Percentiles rank a stretch among this genome's conserved stretches.
Evolutionary conservation across 2,329 filamentous ascomycete genomes (phyloP).

Genomic region (Periglandula ipomoeae): DNA sequence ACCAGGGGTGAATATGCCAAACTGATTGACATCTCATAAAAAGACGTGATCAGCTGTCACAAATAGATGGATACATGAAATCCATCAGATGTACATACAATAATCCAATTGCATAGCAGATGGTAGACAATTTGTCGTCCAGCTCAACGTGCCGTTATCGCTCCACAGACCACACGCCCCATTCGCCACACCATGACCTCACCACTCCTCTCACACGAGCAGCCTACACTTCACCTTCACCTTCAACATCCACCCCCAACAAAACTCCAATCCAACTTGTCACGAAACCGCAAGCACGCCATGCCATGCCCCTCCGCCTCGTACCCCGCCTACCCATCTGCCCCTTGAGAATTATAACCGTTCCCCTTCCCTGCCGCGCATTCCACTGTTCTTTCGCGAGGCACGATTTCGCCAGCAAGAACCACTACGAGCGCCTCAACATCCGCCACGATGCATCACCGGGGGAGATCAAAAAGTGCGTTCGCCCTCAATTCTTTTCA

Average conservation of each 20-base stretch:
- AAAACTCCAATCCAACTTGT: constrained; percentile 21
- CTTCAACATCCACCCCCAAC: neutral
- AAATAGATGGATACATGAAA: too few relatives aligned
- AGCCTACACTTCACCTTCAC: constrained; percentile 16
- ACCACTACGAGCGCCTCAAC: constrained; percentile 76
- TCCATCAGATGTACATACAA: too few relatives aligned
- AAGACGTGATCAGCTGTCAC: too few relatives aligned
- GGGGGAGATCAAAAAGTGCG: constrained; percentile 75
- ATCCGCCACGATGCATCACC: constrained; percentile 60
- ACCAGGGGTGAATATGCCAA: too few relatives aligned
- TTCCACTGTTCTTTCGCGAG: constrained; percentile 16
- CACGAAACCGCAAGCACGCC: constrained; percentile 52
- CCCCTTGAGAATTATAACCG: constrained; percentile 5
- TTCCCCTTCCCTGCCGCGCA: constrained; percentile 11
- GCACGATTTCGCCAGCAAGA: constrained; percentile 25
- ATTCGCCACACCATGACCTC: neutral
- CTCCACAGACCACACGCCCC: too few relatives aligned
- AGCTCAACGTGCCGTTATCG: too few relatives aligned
- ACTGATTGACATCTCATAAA: too few relatives aligned
- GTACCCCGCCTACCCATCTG: constrained; percentile 9
- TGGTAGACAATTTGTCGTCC: too few relatives aligned
- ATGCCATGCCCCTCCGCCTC: constrained; percentile 29
- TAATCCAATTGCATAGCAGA: too few relatives aligned
- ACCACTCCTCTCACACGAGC: too few relatives aligned
- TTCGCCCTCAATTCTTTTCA: neutral